Evolutionary conservation across 345 rosid genomes (phyloP), one percentile per base, ranked within the genome.

Genomic region (Ceriops zippeliana): DNA sequence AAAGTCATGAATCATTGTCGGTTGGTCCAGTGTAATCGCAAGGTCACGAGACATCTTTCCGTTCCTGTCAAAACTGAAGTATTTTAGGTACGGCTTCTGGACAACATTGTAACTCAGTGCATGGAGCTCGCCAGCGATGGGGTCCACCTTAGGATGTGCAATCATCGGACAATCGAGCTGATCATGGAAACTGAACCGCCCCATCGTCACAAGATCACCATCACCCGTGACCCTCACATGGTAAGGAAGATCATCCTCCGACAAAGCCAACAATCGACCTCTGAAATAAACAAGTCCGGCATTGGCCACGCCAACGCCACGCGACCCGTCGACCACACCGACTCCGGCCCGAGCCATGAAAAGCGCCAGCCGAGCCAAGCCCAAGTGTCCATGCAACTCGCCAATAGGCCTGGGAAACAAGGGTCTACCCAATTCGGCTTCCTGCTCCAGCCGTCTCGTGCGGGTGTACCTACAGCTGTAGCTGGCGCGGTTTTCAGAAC

Each of bases 191-290:
- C 74, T 65, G 76, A 78, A 91, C 70, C 89, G 83, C 34, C 89
- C 84, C 24, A 85, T 47, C 0, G 91, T 91, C 56, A 87, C 79
- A 0, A 89, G 85, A 54, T 86, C 92, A 16, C 89, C 87, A 5
- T 76, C 70, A 1, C 73, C 69, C n/a, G 75, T 66, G 76, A 89
- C 75, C 64, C 69, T 73, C 42, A 86, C 86, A 20, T 87, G 85
- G 63, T 91, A 89, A 11, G 96, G 97, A 19, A 86, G 83, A 77
- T 89, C 97, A 70, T 87, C 96, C 51, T 89, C 97, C 5, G 91
- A 87, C 96, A 91, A 85, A 74, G 96, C 96, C 62, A 91, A 69
- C 49, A 91, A 71, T 28, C 87, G 71, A 7, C 87, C 92, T 72
- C 87, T 83, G 63, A 85, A 88, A 76, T 76, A 85, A 31, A 86